phyloP scores from a whole-genome alignment of 78 protist genomes.

The Acrasis kona region DNA sequence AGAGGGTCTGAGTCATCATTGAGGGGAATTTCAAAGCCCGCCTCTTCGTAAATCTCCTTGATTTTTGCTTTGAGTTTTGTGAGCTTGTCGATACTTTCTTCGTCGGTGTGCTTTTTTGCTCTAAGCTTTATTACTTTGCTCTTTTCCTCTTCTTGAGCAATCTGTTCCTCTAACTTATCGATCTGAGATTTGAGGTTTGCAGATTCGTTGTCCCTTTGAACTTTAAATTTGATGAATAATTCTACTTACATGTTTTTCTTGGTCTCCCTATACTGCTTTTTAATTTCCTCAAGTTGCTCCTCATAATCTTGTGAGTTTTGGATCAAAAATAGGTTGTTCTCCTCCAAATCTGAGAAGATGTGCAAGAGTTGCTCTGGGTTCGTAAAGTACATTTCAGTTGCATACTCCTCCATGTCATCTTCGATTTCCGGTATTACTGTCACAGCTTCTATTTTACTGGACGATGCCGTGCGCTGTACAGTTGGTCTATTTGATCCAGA shows the following conservation, averaged over 20 bases:
- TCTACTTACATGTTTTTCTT: slow-evolving; percentile 8
- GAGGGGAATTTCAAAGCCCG: not conserved
- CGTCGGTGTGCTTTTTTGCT: slow-evolving; percentile 6
- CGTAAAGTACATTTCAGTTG: slow-evolving; percentile 45
- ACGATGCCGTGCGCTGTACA: too few species aligned
- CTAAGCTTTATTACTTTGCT: not conserved
- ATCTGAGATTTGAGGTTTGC: not conserved
- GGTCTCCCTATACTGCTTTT: not conserved
- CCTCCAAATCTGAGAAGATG: slow-evolving; percentile 52
- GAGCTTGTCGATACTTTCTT: not conserved
- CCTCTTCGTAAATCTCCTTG: not conserved
- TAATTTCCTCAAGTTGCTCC: slow-evolving; percentile 42
- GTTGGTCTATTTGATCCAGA: too few species aligned
- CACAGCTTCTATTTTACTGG: too few species aligned
- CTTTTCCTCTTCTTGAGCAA: not conserved
- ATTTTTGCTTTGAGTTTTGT: slow-evolving; percentile 2
- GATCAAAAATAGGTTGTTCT: slow-evolving; percentile 62
- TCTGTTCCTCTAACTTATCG: slow-evolving; percentile 1
- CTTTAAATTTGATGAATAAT: not conserved
- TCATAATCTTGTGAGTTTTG: slow-evolving; percentile 51
- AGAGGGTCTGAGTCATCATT: slow-evolving; percentile 1
- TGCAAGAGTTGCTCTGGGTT: slow-evolving; percentile 57
- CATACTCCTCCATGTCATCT: too few species aligned
- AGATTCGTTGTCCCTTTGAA: not conserved
- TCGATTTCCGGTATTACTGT: too few species aligned